Evolutionary conservation across 768 basidiomycete genomes (phyloP), one percentile per base, ranked within the genome.

Genomic region (Kwoniella dejecticola): DNA sequence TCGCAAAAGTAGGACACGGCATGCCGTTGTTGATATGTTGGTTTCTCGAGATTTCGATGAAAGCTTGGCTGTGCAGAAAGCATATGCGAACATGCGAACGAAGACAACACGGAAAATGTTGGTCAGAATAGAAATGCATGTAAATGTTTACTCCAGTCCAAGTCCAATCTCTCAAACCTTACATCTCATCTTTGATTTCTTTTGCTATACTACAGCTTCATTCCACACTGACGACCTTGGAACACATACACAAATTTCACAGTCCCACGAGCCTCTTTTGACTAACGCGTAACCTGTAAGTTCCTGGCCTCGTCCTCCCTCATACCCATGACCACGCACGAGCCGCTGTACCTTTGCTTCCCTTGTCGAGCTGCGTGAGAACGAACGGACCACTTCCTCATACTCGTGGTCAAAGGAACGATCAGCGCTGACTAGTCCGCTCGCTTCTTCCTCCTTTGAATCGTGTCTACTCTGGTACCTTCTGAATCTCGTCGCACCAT

Each of bases 351-450:
- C 49, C 33, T 53, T 24, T 23, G 17, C 15, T 42, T 53, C 21
- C 54, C 38, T 30, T 45, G 54, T 19, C 27, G 41, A 55, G 53
- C 53, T 55, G 41, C 44, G 53, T 52, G 21, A 13, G 4, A 1
- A 48, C 13, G n/a, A n/a, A n/a, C n/a, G n/a, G n/a, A n/a, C n/a
- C n/a, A n/a, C n/a, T n/a, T n/a, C n/a, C n/a, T n/a, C n/a, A 15
- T 41, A 30, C n/a, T 29, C 38, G 23, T 31, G 12, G 21, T 26
- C 1, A 50, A 31, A 50, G 30, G 29, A 50, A 33, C 30, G 48
- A 50, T 50, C 48, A 50, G 19, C 30, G 48, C 54, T 56, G 54
- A 45, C 44, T 33, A 2, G 10, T 1, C 26, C 7, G 30, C 12
- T 36, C 23, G 41, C 42, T 19, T 27, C 12, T 24, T 36, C 49